Conservation (phyloP, 441 rosid genomes). For the Adansonia rubrostipa region DNA sequence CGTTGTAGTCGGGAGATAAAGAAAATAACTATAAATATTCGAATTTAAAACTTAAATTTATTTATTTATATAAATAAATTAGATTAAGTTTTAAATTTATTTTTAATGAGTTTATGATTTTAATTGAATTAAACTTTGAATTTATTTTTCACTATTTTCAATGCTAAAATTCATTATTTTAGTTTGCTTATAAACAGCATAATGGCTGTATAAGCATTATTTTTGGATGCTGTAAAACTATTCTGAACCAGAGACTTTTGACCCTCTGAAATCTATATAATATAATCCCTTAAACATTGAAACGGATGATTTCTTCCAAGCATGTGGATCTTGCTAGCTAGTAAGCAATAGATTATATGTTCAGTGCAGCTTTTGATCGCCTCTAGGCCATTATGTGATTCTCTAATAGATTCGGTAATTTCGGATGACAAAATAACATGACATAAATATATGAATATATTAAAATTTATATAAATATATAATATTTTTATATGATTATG, state of each 20-base stretch:
- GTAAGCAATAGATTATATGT: not conserved
- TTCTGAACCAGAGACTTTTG: not conserved
- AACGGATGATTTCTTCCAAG: not conserved
- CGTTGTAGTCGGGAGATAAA: too few relatives aligned
- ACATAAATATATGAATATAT: too few relatives aligned
- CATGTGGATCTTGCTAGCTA: not conserved
- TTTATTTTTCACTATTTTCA: not conserved
- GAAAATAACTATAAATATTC: too few relatives aligned
- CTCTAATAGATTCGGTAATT: not conserved
- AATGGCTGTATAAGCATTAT: not conserved
- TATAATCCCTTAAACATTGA: not conserved
- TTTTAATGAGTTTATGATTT: too few relatives aligned
- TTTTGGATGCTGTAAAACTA: not conserved
- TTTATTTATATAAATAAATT: too few relatives aligned
- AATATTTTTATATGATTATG: too few relatives aligned
- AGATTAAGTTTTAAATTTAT: too few relatives aligned
- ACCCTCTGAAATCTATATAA: not conserved
- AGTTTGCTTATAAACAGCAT: not conserved
- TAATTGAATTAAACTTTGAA: too few relatives aligned
- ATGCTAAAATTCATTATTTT: not conserved
- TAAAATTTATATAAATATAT: too few relatives aligned
- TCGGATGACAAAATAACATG: too few relatives aligned
- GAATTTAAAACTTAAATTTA: too few relatives aligned
- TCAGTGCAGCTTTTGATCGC: too few relatives aligned
- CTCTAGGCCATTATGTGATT: not conserved